Conservation (phyloP, 768 basidiomycete genomes). For the Russula sp. region DNA sequence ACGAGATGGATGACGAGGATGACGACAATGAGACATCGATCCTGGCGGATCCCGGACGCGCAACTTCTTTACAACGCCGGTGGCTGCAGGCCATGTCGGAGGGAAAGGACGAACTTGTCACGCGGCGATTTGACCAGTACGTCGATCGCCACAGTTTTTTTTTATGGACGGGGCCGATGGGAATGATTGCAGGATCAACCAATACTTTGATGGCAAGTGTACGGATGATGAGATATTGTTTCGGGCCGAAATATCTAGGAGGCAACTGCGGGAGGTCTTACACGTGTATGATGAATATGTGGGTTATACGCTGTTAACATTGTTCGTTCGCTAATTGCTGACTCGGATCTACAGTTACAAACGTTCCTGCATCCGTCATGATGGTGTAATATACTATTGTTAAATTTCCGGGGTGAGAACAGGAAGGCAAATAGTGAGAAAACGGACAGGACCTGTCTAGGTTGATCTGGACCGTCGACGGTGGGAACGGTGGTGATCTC, state of each 20-base stretch:
- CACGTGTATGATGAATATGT: slow-evolving; percentile 88
- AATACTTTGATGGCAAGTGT: slow-evolving; percentile 89
- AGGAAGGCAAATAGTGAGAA: background rate
- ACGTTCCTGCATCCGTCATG: slow-evolving; percentile 41
- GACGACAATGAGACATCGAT: slow-evolving; percentile 53
- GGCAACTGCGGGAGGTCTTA: slow-evolving; percentile 76
- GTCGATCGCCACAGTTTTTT: slow-evolving; percentile 25
- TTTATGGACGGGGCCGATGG: background rate
- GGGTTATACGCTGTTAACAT: slow-evolving; percentile 30
- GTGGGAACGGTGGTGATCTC: background rate
- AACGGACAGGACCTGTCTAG: background rate
- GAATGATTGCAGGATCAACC: slow-evolving; percentile 58
- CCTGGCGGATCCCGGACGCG: slow-evolving; percentile 77
- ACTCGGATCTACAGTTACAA: slow-evolving; percentile 32
- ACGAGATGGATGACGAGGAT: slow-evolving; percentile 38
- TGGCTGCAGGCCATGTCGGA: slow-evolving; percentile 93
- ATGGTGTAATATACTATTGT: background rate
- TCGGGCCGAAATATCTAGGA: slow-evolving; percentile 76
- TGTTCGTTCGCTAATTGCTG: background rate
- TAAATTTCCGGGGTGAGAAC: background rate
- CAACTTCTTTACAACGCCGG: slow-evolving; percentile 67
- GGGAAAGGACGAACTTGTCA: slow-evolving; percentile 63
- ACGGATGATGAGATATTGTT: slow-evolving; percentile 94
- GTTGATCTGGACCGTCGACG: slow-evolving; percentile 11
- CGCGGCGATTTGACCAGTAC: slow-evolving; percentile 73